Conservation (phyloP, 306 rosid species). For the Acacia acuminata region DNA sequence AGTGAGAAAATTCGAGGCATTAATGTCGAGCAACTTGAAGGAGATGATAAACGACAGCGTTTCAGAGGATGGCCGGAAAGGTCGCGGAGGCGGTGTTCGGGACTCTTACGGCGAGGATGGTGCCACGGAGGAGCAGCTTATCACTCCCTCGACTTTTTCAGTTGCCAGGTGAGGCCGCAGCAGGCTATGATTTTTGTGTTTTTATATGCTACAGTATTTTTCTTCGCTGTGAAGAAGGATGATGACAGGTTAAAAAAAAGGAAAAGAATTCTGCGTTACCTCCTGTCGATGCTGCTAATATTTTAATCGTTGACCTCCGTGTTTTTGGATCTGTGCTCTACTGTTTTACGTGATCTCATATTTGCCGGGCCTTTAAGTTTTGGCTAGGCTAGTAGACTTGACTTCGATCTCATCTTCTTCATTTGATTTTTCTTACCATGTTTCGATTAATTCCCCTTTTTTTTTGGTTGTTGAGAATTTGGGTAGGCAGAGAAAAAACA, state of each 20-base stretch:
- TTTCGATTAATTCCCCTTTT: not conserved
- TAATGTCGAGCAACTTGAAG: constrained; percentile 52
- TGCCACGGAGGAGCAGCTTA: constrained; percentile 79
- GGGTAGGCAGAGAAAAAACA: not conserved
- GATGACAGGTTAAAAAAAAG: not conserved
- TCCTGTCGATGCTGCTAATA: not conserved
- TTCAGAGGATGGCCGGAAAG: constrained; percentile 30
- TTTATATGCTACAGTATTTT: not conserved
- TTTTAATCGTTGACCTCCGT: not conserved
- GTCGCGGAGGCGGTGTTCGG: constrained; percentile 56
- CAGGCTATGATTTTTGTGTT: not conserved
- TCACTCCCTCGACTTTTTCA: constrained; percentile 86
- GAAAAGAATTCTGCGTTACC: not conserved
- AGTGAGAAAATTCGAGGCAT: constrained; percentile 31
- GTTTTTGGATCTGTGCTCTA: constrained; percentile 33
- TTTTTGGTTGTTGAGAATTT: not conserved
- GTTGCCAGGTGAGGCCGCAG: constrained; percentile 62
- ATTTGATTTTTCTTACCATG: not conserved
- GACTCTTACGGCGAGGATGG: constrained; percentile 73
- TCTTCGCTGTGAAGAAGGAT: not conserved
- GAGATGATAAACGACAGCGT: constrained; percentile 53
- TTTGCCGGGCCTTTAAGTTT: not conserved
- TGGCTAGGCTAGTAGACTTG: not conserved
- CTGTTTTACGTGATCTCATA: not conserved
- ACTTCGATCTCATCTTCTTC: not conserved